phyloP scores from a whole-genome alignment of 1,284 basidiomycete genomes.

The Boletus mariae region DNA sequence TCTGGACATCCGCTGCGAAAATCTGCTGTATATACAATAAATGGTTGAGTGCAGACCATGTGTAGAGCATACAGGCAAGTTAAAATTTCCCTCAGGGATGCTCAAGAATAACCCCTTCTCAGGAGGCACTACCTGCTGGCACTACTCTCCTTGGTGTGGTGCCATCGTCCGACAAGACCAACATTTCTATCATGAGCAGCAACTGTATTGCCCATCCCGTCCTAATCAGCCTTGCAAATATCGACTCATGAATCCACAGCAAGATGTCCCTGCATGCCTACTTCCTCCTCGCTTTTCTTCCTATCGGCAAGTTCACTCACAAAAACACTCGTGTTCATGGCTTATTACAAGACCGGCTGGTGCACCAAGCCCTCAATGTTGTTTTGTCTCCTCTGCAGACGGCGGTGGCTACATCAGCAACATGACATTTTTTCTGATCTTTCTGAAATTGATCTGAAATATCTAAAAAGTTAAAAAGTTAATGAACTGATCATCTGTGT shows the following conservation, averaged over 20 bases:
- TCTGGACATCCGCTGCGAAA: too few relatives aligned
- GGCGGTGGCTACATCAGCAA: too few relatives aligned
- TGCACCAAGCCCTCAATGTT: slow-evolving; percentile 30
- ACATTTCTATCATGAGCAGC: slow-evolving; percentile 20
- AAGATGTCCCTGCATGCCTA: slow-evolving; percentile 31
- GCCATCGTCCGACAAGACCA: not conserved
- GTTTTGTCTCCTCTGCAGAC: slow-evolving; percentile 28
- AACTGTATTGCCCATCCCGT: slow-evolving; percentile 33
- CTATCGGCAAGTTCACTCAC: slow-evolving; percentile 28
- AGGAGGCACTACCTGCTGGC: not conserved
- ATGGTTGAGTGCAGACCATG: too few relatives aligned
- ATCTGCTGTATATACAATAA: too few relatives aligned
- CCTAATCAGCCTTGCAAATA: slow-evolving; percentile 30
- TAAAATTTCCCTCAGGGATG: too few relatives aligned
- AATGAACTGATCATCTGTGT: too few relatives aligned
- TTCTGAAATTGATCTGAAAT: too few relatives aligned
- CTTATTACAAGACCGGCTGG: slow-evolving; percentile 14
- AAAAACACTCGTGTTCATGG: not conserved
- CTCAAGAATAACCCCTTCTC: not conserved
- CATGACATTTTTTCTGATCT: too few relatives aligned
- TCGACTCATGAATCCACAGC: slow-evolving; percentile 25
- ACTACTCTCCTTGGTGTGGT: not conserved
- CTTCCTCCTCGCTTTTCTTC: slow-evolving; percentile 29
- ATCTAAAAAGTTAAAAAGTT: too few relatives aligned
- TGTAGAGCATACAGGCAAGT: too few relatives aligned